These are phyloP conservation scores for Hypomontagnella monticulosa DNA, from an alignment of 495 filamentous ascomycete genomes.

Conservation along the genomic window DNA sequence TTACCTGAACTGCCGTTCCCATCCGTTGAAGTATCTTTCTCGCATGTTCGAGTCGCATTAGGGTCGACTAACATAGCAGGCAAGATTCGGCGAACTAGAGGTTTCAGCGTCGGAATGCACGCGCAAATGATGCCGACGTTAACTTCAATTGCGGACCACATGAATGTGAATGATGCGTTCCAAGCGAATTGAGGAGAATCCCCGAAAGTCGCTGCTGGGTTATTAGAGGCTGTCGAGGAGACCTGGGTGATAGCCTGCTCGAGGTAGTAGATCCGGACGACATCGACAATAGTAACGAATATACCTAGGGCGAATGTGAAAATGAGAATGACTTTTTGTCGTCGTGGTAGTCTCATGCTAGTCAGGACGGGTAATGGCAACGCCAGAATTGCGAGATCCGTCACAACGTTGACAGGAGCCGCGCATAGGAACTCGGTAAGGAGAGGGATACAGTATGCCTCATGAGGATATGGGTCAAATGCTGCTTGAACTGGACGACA, in stretches of 20 bases:
- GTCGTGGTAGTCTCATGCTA: slow-evolving; percentile 79
- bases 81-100: slow-evolving; percentile 77
- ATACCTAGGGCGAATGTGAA: slow-evolving; percentile 84
- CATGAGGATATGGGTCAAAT: slow-evolving; percentile 56
- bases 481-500: slow-evolving; percentile 77
- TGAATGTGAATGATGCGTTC: slow-evolving; percentile 85
- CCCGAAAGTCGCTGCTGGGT: slow-evolving; percentile 46
- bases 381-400: slow-evolving; percentile 83
- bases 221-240: slow-evolving; percentile 38
- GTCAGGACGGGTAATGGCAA: slow-evolving; percentile 91
- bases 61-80: slow-evolving; percentile 72
- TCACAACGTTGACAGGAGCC: slow-evolving; percentile 83
- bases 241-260: slow-evolving; percentile 69
- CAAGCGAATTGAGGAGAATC: slow-evolving; percentile 60
- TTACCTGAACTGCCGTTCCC: slow-evolving; percentile 36
- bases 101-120: slow-evolving; percentile 89
- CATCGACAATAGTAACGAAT: slow-evolving; percentile 88
- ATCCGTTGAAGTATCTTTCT: slow-evolving; percentile 37
- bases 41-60: slow-evolving; percentile 46
- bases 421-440: slow-evolving; percentile 85
- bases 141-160: slow-evolving; percentile 94
- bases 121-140: slow-evolving; percentile 88
- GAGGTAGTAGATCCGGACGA: slow-evolving; percentile 88
- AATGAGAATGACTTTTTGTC: slow-evolving; percentile 85
- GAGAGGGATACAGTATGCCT: slow-evolving; percentile 73